These are phyloP conservation scores for Scytalidium lignicola DNA, from an alignment of 2,329 filamentous ascomycete species.

Conservation along the genomic window DNA sequence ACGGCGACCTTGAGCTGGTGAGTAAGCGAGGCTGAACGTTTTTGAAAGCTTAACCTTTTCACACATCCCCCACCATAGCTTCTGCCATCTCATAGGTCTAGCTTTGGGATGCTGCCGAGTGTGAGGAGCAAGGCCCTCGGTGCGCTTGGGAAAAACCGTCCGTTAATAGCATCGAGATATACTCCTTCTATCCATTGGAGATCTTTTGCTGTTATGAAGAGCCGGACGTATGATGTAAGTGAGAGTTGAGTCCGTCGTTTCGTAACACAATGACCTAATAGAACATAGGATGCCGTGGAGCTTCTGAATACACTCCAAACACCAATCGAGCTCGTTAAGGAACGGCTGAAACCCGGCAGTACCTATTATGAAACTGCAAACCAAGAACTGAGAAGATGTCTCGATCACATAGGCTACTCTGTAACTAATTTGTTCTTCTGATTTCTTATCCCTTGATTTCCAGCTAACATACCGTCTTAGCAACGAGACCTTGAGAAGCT, in stretches of 20 bases:
- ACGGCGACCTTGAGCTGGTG: background rate
- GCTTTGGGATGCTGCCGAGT: background rate
- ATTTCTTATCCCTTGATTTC: background rate
- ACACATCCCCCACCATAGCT: background rate
- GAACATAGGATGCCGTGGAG: conserved; percentile 71
- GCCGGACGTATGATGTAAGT: conserved; percentile 1
- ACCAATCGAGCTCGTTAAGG: conserved; percentile 75
- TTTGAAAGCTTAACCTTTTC: background rate
- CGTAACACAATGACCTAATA: background rate
- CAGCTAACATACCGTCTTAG: conserved; percentile 5
- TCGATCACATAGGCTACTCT: conserved; percentile 72
- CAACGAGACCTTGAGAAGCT: conserved; percentile 43
- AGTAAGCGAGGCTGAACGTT: background rate
- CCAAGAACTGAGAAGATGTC: conserved; percentile 75
- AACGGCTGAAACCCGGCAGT: conserved; percentile 68
- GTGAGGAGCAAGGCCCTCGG: background rate
- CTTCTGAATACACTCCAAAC: conserved; percentile 88
- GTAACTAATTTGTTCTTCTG: conserved; percentile 23
- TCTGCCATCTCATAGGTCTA: background rate
- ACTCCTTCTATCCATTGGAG: background rate
- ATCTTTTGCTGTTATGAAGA: background rate
- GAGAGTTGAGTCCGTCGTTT: background rate
- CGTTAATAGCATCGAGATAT: background rate
- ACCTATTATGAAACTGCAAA: conserved; percentile 66
- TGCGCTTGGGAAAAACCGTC: background rate